Conservation (phyloP, 371 early-diverging fungal genomes). For the Syncephalis plumigaleata region DNA sequence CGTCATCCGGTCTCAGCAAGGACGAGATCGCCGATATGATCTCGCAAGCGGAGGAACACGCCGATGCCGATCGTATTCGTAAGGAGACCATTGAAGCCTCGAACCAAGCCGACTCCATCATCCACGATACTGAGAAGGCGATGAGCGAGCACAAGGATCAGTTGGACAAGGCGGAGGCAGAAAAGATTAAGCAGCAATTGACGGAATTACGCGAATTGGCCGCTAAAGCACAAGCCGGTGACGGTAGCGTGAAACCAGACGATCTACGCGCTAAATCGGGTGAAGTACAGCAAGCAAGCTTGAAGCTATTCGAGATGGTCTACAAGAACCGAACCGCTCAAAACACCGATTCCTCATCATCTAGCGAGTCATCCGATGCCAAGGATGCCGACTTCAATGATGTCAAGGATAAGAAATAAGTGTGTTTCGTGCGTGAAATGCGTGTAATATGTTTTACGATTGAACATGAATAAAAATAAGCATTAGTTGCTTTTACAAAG, state of each 20-base stretch:
- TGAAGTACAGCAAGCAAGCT: constrained; percentile 67
- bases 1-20: constrained; percentile 90
- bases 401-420: constrained; percentile 6
- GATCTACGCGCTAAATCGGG: constrained; percentile 58
- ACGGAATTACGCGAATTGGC: constrained; percentile 47
- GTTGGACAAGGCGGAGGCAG: constrained; percentile 60
- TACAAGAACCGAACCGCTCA: constrained; percentile 63
- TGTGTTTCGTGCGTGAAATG: not conserved
- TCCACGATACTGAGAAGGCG: constrained; percentile 84
- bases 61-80: constrained; percentile 81
- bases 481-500: too few species aligned
- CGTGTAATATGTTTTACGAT: too few species aligned
- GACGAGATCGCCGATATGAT: constrained; percentile 96
- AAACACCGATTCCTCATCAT: not conserved
- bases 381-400: constrained; percentile 9
- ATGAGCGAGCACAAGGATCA: constrained; percentile 89
- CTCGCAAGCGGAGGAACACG: constrained; percentile 75
- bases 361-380: not conserved
- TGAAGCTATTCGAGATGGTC: constrained; percentile 92
- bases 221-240: constrained; percentile 40
- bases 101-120: constrained; percentile 84
- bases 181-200: constrained; percentile 71
- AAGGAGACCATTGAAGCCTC: constrained; percentile 85
- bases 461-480: too few species aligned
- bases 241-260: constrained; percentile 29